Conservation (phyloP, 2,329 filamentous ascomycete species). For the Epichloe elymi region DNA sequence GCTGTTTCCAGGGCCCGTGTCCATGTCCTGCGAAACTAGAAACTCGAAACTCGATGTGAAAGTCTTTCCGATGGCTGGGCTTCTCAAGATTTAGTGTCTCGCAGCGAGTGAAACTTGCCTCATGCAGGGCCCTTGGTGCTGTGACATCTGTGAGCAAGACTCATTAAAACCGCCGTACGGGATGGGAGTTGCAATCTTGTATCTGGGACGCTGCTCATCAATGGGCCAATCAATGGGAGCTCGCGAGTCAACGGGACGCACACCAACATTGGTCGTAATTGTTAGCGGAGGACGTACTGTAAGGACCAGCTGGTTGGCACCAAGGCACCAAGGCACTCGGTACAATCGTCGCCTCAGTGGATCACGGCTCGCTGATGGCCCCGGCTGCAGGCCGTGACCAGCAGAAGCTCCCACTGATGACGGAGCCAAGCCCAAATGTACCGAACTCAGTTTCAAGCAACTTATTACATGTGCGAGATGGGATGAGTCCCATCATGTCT, state of each 20-base stretch:
- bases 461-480: conserved; percentile 16
- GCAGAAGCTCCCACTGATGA: neutral
- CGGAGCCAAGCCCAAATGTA: neutral
- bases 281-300: too few relatives aligned
- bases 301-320: too few relatives aligned
- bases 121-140: too few relatives aligned
- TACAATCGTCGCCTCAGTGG: too few relatives aligned
- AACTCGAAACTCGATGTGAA: neutral
- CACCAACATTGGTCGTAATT: too few relatives aligned
- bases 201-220: neutral
- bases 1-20: neutral
- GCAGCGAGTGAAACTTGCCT: too few relatives aligned
- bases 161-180: too few relatives aligned
- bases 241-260: neutral
- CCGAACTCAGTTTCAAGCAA: neutral
- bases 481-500: conserved; percentile 28
- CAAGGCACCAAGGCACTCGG: too few relatives aligned
- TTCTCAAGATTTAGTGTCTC: too few relatives aligned
- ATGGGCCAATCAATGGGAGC: neutral
- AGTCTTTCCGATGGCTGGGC: neutral
- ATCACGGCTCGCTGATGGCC: neutral
- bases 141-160: neutral
- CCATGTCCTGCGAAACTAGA: neutral
- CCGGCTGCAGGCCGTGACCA: neutral
- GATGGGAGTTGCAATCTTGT: too few relatives aligned